Evolutionary conservation across 1,284 basidiomycete species (phyloP), one percentile per base, ranked within the genome.

Genomic region (Papiliotrema flavescens): DNA sequence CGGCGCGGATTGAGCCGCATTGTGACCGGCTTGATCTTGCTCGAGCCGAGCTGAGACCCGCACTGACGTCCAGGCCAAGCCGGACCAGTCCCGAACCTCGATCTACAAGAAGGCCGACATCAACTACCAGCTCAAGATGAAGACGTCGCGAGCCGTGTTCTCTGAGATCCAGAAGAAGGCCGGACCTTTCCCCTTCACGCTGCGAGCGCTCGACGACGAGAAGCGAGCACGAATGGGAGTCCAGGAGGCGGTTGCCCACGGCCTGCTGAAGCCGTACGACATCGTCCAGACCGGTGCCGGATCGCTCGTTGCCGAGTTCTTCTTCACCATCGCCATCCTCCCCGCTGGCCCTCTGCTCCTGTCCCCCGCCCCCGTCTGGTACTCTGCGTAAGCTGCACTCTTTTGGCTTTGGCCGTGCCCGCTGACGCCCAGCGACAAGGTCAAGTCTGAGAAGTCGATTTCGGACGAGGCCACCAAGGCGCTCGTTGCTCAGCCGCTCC

Each of bases 81-180:
- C 86, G 41, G 90, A 95, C 76, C 88, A 92, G 67, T 85, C 89
- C 39, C 85, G 89, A 72, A 96, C 93, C 49, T 90, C 90, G 39
- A 87, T 98, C 73, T 97, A 90, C 82, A 92, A 96, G 78, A 86
- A 90, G 63, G 89, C 90, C 71, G 80, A 83, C 41, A 83, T 94
- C 60, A 95, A 90, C 49, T 98, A 98, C 80, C 89, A 94, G 75
- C 83, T 98, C 70, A 98, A 98, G 82, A 88, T 96, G 86, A 96
- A 95, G 81, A 95, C 90, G 53, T 94, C 93, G 50, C 87, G 95
- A 65, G 85, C 88, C 34, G 88, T 96, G 46, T 97, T 96, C 79
- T 88, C 88, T 49, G 95, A 98, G 79, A 90, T 98, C 69, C 89
- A 95, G 79, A 95, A 94, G 82, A 98, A 97, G 65, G 90, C 95